Evolutionary conservation across 2,329 filamentous ascomycete genomes (phyloP).

Genomic region (Colletotrichum musicola): DNA sequence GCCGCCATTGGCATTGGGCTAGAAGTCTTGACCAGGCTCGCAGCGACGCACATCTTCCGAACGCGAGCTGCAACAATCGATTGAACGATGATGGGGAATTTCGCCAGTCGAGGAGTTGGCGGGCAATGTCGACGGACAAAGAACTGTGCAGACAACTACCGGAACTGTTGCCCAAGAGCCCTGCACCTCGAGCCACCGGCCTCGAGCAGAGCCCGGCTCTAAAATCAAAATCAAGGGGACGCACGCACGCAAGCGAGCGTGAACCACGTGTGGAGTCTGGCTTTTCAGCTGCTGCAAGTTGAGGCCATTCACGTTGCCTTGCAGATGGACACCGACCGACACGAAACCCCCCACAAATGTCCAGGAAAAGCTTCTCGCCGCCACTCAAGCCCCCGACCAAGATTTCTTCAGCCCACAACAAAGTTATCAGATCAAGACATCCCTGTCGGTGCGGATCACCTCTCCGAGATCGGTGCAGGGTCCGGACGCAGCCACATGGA

Average conservation of each 20-base stretch:
- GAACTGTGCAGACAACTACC: not conserved
- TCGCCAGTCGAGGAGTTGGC: not conserved
- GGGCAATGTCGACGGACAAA: not conserved
- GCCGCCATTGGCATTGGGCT: conserved; percentile 1
- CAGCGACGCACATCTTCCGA: not conserved
- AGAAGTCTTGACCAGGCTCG: not conserved
- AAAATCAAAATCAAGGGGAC: conserved; percentile 1
- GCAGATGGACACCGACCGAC: conserved; percentile 26
- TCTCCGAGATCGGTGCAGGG: conserved; percentile 35
- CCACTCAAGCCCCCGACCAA: not conserved
- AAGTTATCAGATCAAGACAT: conserved; percentile 37
- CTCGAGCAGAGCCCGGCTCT: conserved; percentile 1
- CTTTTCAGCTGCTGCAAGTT: conserved; percentile 10
- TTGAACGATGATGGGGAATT: conserved; percentile 11
- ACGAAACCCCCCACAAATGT: conserved; percentile 24
- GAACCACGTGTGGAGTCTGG: conserved; percentile 5
- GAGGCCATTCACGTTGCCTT: conserved; percentile 28
- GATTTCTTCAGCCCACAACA: conserved; percentile 25
- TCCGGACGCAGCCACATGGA: conserved; percentile 25
- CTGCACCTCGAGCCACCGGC: not conserved
- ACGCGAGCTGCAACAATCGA: not conserved
- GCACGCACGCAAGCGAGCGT: conserved; percentile 4
- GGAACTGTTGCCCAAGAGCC: not conserved
- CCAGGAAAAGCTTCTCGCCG: conserved; percentile 14
- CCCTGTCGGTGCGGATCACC: conserved; percentile 30